These are phyloP conservation scores for Pichia sp. DNA, from an alignment of 1,139 yeast genomes.

Conservation along the genomic window DNA sequence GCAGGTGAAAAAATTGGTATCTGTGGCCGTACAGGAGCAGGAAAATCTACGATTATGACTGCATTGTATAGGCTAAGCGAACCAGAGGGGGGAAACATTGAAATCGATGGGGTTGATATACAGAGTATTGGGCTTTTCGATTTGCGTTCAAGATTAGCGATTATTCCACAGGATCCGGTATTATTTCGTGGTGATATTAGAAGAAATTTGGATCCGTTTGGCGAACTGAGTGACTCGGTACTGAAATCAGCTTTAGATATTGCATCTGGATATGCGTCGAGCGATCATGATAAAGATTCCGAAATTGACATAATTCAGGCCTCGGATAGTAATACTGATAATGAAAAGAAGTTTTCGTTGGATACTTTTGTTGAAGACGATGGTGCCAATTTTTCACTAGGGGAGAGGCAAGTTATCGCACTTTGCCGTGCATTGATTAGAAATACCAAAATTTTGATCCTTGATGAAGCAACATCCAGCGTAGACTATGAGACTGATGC, in stretches of 20 bases:
- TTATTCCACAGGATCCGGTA: conserved; percentile 33
- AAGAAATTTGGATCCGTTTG: conserved; percentile 41
- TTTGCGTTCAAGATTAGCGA: background rate
- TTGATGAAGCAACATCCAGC: conserved; percentile 56
- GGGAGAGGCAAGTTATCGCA: conserved; percentile 52
- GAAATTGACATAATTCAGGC: background rate
- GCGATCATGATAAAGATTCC: background rate
- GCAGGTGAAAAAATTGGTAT: conserved; percentile 39
- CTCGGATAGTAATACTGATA: background rate
- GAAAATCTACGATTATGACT: conserved; percentile 41
- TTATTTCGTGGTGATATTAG: conserved; percentile 40
- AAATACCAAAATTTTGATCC: conserved; percentile 45
- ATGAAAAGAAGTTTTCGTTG: conserved; percentile 42
- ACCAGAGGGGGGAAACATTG: conserved; percentile 49
- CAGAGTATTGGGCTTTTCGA: conserved; percentile 30
- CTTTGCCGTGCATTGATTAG: conserved; percentile 52
- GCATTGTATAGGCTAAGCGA: conserved; percentile 36
- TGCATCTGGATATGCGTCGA: conserved; percentile 37
- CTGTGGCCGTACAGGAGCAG: conserved; percentile 45
- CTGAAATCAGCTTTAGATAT: conserved; percentile 45
- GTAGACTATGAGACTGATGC: conserved; percentile 55
- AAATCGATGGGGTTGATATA: conserved; percentile 38
- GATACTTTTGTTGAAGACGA: conserved; percentile 50
- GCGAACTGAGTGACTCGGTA: conserved; percentile 35
- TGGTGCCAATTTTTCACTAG: conserved; percentile 52